Percentiles rank a stretch among this genome's conserved stretches.
phyloP scores from a whole-genome alignment of 345 rosid genomes.

The Ceriops decandra region DNA sequence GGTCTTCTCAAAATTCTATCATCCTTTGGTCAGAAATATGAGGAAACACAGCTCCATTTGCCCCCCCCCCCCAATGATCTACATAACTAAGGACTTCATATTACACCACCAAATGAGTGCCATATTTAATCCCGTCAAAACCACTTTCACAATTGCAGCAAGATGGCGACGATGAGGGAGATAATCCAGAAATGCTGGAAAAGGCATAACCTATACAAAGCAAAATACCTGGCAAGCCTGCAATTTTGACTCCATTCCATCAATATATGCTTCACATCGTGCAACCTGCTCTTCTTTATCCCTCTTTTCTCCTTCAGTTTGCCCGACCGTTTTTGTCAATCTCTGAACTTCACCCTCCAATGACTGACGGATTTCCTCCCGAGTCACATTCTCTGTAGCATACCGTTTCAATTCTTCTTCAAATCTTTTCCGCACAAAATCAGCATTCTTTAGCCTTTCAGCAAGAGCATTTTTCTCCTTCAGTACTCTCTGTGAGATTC shows the following conservation, averaged over 20 bases:
- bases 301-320: slow-evolving; percentile 90
- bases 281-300: slow-evolving; percentile 92
- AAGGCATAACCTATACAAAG: slow-evolving; percentile 1
- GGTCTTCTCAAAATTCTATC: no score
- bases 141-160: no score
- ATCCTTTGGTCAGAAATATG: no score
- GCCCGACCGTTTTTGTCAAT: slow-evolving; percentile 80
- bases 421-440: slow-evolving; percentile 83
- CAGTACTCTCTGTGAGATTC: slow-evolving; percentile 63
- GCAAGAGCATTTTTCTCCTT: slow-evolving; percentile 93
- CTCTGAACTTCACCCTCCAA: slow-evolving; percentile 84
- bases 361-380: slow-evolving; percentile 86
- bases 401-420: slow-evolving; percentile 86
- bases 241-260: slow-evolving; percentile 84
- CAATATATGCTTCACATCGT: slow-evolving; percentile 88
- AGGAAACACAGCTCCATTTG: no score
- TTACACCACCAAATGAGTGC: no score
- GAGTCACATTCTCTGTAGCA: slow-evolving; percentile 76
- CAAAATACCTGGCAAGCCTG: slow-evolving; percentile 82
- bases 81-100: no score
- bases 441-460: slow-evolving; percentile 83
- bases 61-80: no score
- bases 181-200: neutral
- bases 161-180: neutral
- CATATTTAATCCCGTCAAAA: no score